Percentiles rank a stretch among this genome's conserved stretches.
phyloP scores from a whole-genome alignment of 2,329 filamentous ascomycete species.

The Pestalotiopsis sp. region DNA sequence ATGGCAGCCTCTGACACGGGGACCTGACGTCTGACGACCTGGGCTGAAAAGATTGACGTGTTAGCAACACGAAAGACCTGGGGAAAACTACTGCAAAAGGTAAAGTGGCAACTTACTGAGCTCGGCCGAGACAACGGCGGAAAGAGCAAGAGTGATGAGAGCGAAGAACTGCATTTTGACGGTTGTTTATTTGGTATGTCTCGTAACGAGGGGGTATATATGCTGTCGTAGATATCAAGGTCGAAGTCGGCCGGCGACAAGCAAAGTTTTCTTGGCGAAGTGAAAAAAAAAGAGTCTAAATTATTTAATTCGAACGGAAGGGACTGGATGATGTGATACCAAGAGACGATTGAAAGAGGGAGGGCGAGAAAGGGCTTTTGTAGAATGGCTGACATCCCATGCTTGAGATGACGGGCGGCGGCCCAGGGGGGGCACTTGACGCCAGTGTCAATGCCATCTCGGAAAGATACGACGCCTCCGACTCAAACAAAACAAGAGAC shows the following conservation, averaged over 20 bases:
- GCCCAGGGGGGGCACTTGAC: neutral
- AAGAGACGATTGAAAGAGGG: constrained; percentile 5
- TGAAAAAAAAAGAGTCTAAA: constrained; percentile 21
- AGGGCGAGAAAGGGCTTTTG: constrained; percentile 22
- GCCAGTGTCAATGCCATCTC: neutral
- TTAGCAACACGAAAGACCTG: constrained; percentile 15
- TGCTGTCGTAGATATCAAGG: constrained; percentile 26
- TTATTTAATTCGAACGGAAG: constrained; percentile 21
- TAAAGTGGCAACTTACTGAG: constrained; percentile 26
- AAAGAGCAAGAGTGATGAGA: constrained; percentile 48
- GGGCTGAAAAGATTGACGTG: constrained; percentile 22
- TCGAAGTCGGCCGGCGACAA: constrained; percentile 57
- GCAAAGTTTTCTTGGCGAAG: constrained; percentile 29
- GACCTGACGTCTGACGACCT: constrained; percentile 36
- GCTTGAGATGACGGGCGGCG: neutral
- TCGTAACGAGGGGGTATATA: constrained; percentile 17
- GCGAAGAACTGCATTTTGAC: constrained; percentile 58
- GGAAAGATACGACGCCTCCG: neutral
- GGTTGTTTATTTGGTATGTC: constrained; percentile 12
- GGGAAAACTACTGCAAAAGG: neutral
- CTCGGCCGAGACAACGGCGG: constrained; percentile 47
- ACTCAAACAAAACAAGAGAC: constrained; percentile 10
- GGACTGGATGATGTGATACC: constrained; percentile 11
- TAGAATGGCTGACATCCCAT: neutral
- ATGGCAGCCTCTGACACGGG: constrained; percentile 42